Base-by-base conservation (phyloP, 441 rosid species). In the Gossypium aridum region DNA sequence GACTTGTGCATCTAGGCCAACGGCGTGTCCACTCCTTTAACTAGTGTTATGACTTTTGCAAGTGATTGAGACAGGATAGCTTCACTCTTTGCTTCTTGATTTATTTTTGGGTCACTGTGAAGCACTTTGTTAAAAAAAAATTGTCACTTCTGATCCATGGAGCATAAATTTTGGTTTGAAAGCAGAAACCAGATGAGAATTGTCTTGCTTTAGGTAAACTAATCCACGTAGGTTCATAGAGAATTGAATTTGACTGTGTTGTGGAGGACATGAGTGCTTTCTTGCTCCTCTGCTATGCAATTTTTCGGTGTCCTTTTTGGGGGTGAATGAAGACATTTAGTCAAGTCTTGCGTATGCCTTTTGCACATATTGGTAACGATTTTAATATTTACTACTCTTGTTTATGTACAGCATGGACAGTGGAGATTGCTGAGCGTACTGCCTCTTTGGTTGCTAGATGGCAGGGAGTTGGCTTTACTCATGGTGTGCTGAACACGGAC, bases 391-490 rank as follows among this genome's bases (percentile, higher is more conserved):
- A 62, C 28, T 57, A 7, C 31, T 25, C 3, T 3, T 59, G 67
- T 60, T 43, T 77, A 54, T 75, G 16, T 81, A 77, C 88, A 96
- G 99, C 99, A 73, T 96, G 99, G 98, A 76, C 71, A 9, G 99
- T 96, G 84, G 98, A 96, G 84, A 72, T 93, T 70, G 97, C 96
- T 39, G 99, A 92, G 79, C 94, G 92, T 26, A 93, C 96, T 60
- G 99, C 99, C 56, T 85, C 89, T 55, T 81, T 92, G 87, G 72
- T 91, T 74, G 97, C 98, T 22, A 87, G 86, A 71, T 96, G 99
- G 99, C 99, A 96, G 80, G 98, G 99, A 57, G 93, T 96, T 78
- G 98, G 99, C 60, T 96, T 96, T 85, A 93, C 98, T 7, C 99
- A 93, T 67, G 99, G 99, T 59, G 99, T 96, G 75, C 86, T 96